phyloP scores from a whole-genome alignment of 169 alveolate genomes.

The Sarcocystis neurona region DNA sequence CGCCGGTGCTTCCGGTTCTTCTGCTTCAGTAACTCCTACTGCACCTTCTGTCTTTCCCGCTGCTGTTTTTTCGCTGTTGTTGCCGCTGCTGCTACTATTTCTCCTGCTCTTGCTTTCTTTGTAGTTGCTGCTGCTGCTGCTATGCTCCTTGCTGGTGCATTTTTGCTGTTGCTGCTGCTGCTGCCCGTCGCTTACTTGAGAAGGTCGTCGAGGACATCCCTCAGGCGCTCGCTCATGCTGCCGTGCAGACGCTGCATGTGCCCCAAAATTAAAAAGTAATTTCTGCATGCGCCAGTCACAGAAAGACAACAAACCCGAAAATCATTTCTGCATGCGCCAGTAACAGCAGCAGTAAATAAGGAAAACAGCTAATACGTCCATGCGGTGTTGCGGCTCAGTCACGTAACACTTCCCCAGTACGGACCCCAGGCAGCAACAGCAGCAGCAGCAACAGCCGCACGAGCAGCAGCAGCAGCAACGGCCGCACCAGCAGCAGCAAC shows the following conservation, averaged over 20 bases:
- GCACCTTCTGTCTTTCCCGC: too few species aligned
- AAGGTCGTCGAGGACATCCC: conserved; percentile 69
- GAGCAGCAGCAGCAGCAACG: too few species aligned
- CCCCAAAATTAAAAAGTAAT: conserved; percentile 77
- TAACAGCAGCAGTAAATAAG: too few species aligned
- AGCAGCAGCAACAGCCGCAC: too few species aligned
- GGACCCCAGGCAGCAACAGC: too few species aligned
- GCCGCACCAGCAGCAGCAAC: too few species aligned
- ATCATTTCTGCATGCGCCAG: not conserved
- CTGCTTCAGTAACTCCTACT: too few species aligned
- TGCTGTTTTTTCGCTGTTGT: not conserved
- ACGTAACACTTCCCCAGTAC: too few species aligned
- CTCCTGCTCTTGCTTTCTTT: not conserved
- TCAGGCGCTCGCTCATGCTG: conserved; percentile 73
- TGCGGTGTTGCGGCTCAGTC: too few species aligned
- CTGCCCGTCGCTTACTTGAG: conserved; percentile 43
- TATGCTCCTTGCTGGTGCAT: not conserved
- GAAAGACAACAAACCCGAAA: not conserved
- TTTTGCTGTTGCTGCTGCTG: not conserved
- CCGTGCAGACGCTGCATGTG: conserved; percentile 84
- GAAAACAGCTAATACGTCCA: too few species aligned
- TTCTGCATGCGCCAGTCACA: conserved; percentile 55
- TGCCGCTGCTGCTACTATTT: too few species aligned
- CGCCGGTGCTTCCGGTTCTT: too few species aligned
- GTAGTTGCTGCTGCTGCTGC: not conserved